Percentiles rank a stretch among this genome's conserved stretches.
These are phyloP conservation scores for Dalbergia oliveri DNA, from an alignment of 306 rosid species.

Conservation along the genomic window DNA sequence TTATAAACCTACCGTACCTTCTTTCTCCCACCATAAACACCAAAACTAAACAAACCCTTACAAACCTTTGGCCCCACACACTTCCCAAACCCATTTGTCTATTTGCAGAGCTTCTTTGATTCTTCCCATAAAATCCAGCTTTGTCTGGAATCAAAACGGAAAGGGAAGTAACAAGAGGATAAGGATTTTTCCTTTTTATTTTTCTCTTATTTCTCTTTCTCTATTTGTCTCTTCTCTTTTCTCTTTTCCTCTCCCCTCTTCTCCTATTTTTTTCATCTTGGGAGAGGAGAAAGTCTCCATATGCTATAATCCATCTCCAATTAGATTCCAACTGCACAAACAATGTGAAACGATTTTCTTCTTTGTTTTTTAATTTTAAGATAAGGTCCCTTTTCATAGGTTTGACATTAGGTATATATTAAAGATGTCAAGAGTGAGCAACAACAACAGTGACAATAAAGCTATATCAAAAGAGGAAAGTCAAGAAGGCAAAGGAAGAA, in stretches of 20 bases:
- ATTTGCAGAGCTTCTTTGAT: background rate
- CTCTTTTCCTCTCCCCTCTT: constrained; percentile 41
- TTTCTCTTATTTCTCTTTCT: constrained; percentile 18
- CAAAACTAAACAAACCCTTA: background rate
- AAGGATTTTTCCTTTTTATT: constrained; percentile 7
- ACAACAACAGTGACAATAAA: background rate
- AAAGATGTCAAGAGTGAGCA: constrained; percentile 20
- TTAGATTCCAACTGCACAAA: background rate
- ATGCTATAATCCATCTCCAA: background rate
- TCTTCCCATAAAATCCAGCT: constrained; percentile 7
- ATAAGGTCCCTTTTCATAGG: no score
- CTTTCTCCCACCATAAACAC: background rate
- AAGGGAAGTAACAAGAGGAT: constrained; percentile 16
- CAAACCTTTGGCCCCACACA: constrained; percentile 32
- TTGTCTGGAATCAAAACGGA: background rate
- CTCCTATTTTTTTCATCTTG: constrained; percentile 39
- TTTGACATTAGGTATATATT: background rate
- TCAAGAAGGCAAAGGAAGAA: background rate
- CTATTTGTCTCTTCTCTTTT: constrained; percentile 1
- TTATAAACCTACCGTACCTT: constrained; percentile 25
- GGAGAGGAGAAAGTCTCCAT: constrained; percentile 56
- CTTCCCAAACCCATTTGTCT: background rate
- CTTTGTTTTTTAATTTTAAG: background rate
- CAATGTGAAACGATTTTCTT: background rate
- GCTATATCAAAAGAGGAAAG: background rate